Percentiles rank a stretch among this genome's conserved stretches.
Conservation (phyloP, 805 yeast genomes). For the Metschnikowia anglica region DNA sequence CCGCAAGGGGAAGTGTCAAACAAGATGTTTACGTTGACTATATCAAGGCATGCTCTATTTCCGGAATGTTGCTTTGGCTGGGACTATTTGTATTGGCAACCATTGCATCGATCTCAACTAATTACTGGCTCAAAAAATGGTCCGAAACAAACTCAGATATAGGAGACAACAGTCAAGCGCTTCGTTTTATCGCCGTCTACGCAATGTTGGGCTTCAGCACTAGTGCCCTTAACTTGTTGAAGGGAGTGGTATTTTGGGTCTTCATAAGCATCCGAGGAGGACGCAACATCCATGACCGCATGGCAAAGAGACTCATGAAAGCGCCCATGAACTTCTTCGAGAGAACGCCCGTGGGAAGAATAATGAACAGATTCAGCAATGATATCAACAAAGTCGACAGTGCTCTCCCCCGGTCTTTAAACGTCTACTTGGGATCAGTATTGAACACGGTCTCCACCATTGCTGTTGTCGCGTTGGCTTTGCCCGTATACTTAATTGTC, state of each 20-base stretch:
- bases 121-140: constrained; percentile 70
- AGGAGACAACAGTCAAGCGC: constrained; percentile 42
- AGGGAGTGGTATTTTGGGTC: constrained; percentile 50
- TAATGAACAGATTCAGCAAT: constrained; percentile 62
- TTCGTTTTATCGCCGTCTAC: constrained; percentile 52
- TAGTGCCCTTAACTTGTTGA: constrained; percentile 46
- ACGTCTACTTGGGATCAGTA: constrained; percentile 44
- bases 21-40: constrained; percentile 53
- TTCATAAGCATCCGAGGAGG: constrained; percentile 59
- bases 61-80: constrained; percentile 45
- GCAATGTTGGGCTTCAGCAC: constrained; percentile 55
- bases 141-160: constrained; percentile 51
- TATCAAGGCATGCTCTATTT: constrained; percentile 56
- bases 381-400: constrained; percentile 60
- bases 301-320: constrained; percentile 53
- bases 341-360: constrained; percentile 66
- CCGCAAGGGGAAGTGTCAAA: constrained; percentile 61
- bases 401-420: constrained; percentile 53
- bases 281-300: constrained; percentile 50
- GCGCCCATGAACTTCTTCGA: constrained; percentile 71
- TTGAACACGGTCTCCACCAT: constrained; percentile 51
- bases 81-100: constrained; percentile 32
- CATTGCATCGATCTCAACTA: constrained; percentile 42
- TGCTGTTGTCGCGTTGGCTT: constrained; percentile 48
- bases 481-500: constrained; percentile 55